phyloP scores from a whole-genome alignment of 1,284 basidiomycete species.

The Ganoderma meredithae region DNA sequence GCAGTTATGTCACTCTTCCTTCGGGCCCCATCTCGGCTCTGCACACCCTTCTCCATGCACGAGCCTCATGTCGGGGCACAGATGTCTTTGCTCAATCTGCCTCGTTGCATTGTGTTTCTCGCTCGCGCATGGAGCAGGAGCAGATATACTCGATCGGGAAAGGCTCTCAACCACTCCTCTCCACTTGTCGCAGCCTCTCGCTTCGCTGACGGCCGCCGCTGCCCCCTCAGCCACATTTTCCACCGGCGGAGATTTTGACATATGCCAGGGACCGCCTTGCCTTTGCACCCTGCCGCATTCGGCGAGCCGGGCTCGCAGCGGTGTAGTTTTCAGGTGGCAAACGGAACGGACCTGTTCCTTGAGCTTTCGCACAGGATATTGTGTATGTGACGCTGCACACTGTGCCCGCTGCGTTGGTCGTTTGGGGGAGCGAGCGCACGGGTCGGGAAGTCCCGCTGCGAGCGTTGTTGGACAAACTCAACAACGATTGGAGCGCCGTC shows the following conservation, averaged over 20 bases:
- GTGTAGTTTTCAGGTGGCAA: background rate
- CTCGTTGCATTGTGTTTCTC: constrained; percentile 3
- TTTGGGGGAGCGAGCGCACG: background rate
- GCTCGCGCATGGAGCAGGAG: background rate
- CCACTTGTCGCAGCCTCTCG: background rate
- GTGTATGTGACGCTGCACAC: background rate
- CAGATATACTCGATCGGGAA: background rate
- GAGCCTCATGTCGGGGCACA: background rate
- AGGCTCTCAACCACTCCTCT: background rate
- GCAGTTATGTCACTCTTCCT: background rate
- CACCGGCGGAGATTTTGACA: constrained; percentile 3
- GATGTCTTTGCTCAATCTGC: background rate
- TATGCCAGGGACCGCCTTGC: background rate
- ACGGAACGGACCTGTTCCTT: background rate
- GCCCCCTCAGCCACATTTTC: background rate
- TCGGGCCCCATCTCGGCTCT: constrained; percentile 2
- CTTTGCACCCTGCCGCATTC: background rate
- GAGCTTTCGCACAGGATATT: background rate
- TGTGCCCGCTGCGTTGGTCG: background rate
- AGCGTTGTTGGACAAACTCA: background rate
- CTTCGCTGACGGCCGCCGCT: background rate
- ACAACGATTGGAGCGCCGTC: background rate
- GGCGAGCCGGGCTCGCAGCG: background rate
- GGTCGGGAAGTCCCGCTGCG: background rate
- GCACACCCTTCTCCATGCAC: background rate